These are phyloP conservation scores for Aspergillus wentii DNA, from an alignment of 495 filamentous ascomycete genomes.

Conservation along the genomic window DNA sequence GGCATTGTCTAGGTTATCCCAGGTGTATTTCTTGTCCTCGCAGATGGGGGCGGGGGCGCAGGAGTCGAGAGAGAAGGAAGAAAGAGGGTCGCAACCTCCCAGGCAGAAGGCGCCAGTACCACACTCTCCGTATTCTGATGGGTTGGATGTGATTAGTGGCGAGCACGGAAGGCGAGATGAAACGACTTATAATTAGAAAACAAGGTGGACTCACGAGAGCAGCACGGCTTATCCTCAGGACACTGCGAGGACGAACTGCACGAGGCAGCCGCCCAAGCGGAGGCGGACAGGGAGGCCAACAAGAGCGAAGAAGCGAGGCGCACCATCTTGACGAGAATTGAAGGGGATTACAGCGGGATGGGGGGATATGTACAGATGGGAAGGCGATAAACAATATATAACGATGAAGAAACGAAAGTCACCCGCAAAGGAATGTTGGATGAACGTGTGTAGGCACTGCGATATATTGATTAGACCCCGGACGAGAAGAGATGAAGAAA, in stretches of 20 bases:
- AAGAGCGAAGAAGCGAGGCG: conserved; percentile 27
- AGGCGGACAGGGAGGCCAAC: conserved; percentile 33
- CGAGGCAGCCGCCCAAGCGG: conserved; percentile 28
- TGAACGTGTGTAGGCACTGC: not conserved
- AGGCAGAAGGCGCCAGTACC: conserved; percentile 93
- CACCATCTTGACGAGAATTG: conserved; percentile 21
- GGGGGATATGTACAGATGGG: conserved; percentile 13
- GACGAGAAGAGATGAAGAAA: no score
- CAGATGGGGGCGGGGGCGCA: conserved; percentile 86
- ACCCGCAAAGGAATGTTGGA: conserved; percentile 1
- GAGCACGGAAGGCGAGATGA: not conserved
- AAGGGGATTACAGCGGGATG: not conserved
- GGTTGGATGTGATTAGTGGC: not conserved
- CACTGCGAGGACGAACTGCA: conserved; percentile 63
- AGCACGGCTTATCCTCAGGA: conserved; percentile 75
- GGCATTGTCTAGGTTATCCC: conserved; percentile 62
- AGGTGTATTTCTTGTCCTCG: conserved; percentile 63
- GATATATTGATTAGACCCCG: not conserved
- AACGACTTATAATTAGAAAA: conserved; percentile 4
- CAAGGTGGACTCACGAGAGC: conserved; percentile 70
- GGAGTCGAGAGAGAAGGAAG: conserved; percentile 74
- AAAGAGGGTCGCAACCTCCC: conserved; percentile 86
- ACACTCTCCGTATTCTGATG: conserved; percentile 85
- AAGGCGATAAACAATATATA: conserved; percentile 3
- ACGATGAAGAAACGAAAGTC: not conserved